A percentile compares a stretch with the other conserved stretches of the same genome.
Evolutionary conservation across 1,284 basidiomycete species (phyloP).

Genomic region (Pulveroboletus sp.): DNA sequence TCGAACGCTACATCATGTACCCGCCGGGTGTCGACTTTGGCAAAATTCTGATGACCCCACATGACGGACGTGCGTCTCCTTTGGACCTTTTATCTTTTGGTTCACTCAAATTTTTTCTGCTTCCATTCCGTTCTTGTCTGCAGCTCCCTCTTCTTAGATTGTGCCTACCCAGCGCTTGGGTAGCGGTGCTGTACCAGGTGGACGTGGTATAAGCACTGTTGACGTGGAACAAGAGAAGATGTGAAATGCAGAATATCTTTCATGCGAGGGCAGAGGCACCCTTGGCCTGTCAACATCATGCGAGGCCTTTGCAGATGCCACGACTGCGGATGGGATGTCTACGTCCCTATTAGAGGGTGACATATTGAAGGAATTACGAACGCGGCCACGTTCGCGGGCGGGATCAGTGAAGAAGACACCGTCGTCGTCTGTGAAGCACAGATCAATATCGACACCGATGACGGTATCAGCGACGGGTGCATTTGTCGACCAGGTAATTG

Average conservation of each 20-base stretch:
- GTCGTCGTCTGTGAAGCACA: neutral
- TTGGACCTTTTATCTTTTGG: neutral
- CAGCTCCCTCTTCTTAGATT: constrained; percentile 17
- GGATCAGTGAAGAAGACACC: constrained; percentile 15
- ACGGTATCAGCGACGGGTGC: constrained; percentile 8
- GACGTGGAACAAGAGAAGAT: constrained; percentile 34
- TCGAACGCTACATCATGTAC: constrained; percentile 67
- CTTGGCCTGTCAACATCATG: neutral
- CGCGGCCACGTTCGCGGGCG: neutral
- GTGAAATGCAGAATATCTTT: constrained; percentile 20
- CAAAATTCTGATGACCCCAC: constrained; percentile 49
- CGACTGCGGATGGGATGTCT: constrained; percentile 5
- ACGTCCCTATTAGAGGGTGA: neutral
- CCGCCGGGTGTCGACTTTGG: constrained; percentile 70
- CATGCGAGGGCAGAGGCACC: too few species aligned
- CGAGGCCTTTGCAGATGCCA: neutral
- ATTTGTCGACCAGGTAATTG: constrained; percentile 28
- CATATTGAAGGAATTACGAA: neutral
- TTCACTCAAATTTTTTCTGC: neutral
- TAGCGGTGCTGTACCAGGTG: constrained; percentile 30
- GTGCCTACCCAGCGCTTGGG: constrained; percentile 20
- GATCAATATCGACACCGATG: constrained; percentile 1
- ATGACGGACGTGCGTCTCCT: constrained; percentile 46
- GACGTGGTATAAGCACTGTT: constrained; percentile 30
- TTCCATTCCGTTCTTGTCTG: neutral